Evolutionary conservation across 1,284 basidiomycete species (phyloP), one percentile per base, ranked within the genome.

Genomic region (Marasmius oreades): DNA sequence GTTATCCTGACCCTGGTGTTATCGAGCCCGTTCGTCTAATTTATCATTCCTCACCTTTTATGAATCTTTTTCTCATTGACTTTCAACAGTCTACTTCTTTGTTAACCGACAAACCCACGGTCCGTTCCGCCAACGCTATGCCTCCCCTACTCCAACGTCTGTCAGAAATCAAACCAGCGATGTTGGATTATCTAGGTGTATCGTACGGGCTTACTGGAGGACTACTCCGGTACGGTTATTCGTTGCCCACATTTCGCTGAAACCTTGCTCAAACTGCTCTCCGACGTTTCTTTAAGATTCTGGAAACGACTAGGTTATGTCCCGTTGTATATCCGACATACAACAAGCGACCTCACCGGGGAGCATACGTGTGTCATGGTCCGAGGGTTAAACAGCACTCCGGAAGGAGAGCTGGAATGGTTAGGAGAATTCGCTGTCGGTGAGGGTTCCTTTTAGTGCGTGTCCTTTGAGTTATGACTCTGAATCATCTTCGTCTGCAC

Each of bases 301-400:
- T 99, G 97, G 97, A 98, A 98, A 74, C 84, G 92, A 37, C 86
- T 88, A 1, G 93, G 93, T 14, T 99, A 91, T 69, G 81, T 91
- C 0, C 97, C 97, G 0, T 77, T 99, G 18, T 99, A 98, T 68
- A 75, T 98, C 23, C 88, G 95, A 42, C 97, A 99, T 71, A 95
- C 93, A 22, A 81, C 89, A 62, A 98, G 95, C 70, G 94, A 97
- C 63, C 78, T 98, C 33, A 99, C 97, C 0, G 97, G 97, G 51
- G 97, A 99, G 72, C 92, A 98, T 69, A 93, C 93, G 0, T 95
- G 94, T 63, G 88, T 98, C 34, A 98, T 99, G 93, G 82, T 89
- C 0, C 79, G 89, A 7, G 86, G 88, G 0, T 73, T 98, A 58
- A 88, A 91, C 63, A 87, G 84, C 52, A 83, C 93, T 5, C 68